These are phyloP conservation scores for Hypholoma sublateritium DNA, from an alignment of 768 basidiomycete species.

Conservation along the genomic window DNA sequence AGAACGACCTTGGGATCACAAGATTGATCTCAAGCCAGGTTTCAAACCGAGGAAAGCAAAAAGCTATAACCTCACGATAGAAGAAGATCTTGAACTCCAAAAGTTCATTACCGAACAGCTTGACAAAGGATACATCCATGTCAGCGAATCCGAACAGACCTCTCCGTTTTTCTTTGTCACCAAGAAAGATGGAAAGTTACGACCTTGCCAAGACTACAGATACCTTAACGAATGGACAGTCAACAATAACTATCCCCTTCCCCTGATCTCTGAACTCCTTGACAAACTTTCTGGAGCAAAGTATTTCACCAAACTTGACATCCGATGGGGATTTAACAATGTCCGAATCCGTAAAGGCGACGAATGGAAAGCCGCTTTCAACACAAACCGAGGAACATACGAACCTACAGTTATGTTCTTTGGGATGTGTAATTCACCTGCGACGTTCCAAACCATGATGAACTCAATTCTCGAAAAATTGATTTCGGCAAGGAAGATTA, in stretches of 20 bases:
- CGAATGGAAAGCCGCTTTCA: conserved; percentile 42
- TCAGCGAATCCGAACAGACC: conserved; percentile 17
- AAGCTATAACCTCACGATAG: not conserved
- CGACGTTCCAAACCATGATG: too few species aligned
- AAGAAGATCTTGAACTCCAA: conserved; percentile 28
- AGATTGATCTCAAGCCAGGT: conserved; percentile 5
- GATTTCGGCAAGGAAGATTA: not conserved
- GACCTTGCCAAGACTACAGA: conserved; percentile 32
- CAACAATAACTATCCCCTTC: conserved; percentile 36
- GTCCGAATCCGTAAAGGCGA: conserved; percentile 34
- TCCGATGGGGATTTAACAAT: too few species aligned
- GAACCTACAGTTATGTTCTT: conserved; percentile 20
- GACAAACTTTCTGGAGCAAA: conserved; percentile 21
- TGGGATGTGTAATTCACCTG: conserved; percentile 14
- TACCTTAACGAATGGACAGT: conserved; percentile 33
- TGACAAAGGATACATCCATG: conserved; percentile 17
- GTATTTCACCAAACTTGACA: conserved; percentile 40
- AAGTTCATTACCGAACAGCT: conserved; percentile 25
- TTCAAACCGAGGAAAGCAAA: not conserved
- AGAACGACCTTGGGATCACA: conserved; percentile 2
- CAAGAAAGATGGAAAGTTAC: conserved; percentile 21
- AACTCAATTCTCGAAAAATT: conserved; percentile 12
- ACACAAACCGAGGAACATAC: conserved; percentile 24
- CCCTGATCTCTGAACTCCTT: conserved; percentile 28
- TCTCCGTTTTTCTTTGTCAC: conserved; percentile 25